Evolutionary conservation across 23 red algal genomes (phyloP), one percentile per base, ranked within the genome.

Genomic region (Agarophyton chilense): DNA sequence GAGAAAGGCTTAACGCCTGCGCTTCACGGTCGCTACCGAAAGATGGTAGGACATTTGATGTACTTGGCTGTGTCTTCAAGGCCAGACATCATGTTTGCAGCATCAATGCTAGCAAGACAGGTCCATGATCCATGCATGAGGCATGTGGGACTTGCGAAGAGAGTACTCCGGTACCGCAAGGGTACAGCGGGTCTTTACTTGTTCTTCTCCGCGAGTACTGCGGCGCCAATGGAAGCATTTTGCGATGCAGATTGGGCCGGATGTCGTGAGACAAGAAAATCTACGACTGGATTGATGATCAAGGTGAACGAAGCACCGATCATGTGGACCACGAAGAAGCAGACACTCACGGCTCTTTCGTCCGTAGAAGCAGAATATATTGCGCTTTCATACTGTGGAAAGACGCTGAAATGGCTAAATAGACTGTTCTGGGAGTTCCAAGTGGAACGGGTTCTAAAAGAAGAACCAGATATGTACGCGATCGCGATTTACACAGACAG

Each of bases 301-400:
- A 78, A 43, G 19, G 49, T 89, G 19, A 64, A 42, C 21, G 84
- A 72, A 34, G 71, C 50, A 22, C 68, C 52, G 8, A 34, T 89
- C 16, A 31, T 89, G n/a, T 78, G 84, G 84, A 42, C 54, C 0
- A 62, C 9, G 12, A 56, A 77, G 22, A 56, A 50, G 52, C 66
- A 89, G 41, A 58, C 72, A 2, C 17, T 78, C 1, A 57, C 29
- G 14, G 32, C 84, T 24, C 35, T 89, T 7, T 78, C 51, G 7
- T 77, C 53, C 22, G 84, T 41, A 61, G 71, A 89, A 77, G 51
- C 84, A 33, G 71, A 89, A 63, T 89, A 78, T 43, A 77, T 89
- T 19, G 71, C 84, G 16, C 9, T 74, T 1, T 72, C 13, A 46
- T 32, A 49, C 29, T 53, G 62, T 13, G 80, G 32, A 5, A 73